Evolutionary conservation across 2,329 filamentous ascomycete species (phyloP).

Genomic region (Pseudocercospora musae): DNA sequence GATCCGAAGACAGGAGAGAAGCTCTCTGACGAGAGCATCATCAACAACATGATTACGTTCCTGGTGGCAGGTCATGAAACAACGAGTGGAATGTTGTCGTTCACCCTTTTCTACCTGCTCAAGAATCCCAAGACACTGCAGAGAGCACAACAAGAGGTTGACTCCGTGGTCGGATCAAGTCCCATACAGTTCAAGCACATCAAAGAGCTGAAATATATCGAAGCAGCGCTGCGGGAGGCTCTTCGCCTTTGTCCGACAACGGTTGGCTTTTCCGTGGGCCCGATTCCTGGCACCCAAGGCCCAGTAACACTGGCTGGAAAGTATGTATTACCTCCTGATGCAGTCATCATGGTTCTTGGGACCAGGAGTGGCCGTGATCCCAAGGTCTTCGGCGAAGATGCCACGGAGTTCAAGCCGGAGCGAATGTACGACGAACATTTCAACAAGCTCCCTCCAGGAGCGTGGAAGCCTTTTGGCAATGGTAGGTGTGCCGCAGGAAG

Average conservation of each 20-base stretch:
- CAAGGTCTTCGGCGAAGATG: constrained; percentile 62
- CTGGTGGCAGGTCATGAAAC: constrained; percentile 70
- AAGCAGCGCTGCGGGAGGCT: constrained; percentile 63
- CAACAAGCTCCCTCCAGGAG: constrained; percentile 38
- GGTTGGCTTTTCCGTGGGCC: constrained; percentile 44
- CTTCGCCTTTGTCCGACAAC: constrained; percentile 61
- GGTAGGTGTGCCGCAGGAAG: constrained; percentile 32
- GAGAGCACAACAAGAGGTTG: constrained; percentile 66
- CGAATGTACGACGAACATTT: constrained; percentile 69
- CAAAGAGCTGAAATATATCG: constrained; percentile 62
- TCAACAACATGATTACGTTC: constrained; percentile 67
- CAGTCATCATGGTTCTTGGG: constrained; percentile 51
- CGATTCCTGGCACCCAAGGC: neutral
- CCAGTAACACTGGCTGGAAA: constrained; percentile 55
- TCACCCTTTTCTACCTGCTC: constrained; percentile 62
- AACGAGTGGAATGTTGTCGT: constrained; percentile 64
- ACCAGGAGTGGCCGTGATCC: constrained; percentile 59
- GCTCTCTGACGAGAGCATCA: constrained; percentile 60
- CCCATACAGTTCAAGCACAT: constrained; percentile 60
- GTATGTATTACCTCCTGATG: constrained; percentile 55
- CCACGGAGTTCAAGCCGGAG: constrained; percentile 65
- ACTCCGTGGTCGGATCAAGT: constrained; percentile 59
- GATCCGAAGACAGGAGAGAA: constrained; percentile 63
- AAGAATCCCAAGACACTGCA: constrained; percentile 59
- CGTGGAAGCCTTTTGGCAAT: constrained; percentile 63